phyloP scores from a whole-genome alignment of 352 stramenopile genomes.

The Chrysophaeum taylorii region DNA sequence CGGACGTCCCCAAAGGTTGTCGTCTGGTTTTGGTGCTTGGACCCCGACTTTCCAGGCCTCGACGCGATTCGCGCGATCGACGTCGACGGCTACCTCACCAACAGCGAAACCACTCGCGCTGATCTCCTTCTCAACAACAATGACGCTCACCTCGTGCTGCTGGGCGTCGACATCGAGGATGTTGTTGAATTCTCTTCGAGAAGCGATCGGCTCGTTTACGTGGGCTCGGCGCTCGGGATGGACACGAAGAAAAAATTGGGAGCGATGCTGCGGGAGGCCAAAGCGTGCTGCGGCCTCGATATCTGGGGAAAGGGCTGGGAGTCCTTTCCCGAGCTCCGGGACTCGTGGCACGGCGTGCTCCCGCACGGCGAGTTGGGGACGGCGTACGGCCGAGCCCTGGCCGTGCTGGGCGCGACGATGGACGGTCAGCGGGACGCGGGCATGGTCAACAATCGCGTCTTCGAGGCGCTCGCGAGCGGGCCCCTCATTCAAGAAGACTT shows the following conservation, averaged over 20 bases:
- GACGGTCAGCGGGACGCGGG: conserved; percentile 25
- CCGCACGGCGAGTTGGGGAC: conserved; percentile 22
- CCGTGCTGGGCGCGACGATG: conserved; percentile 33
- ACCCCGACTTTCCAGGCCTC: conserved; percentile 32
- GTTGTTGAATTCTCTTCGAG: conserved; percentile 8
- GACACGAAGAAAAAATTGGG: conserved; percentile 30
- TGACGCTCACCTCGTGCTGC: conserved; percentile 17
- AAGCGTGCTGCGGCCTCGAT: conserved; percentile 18
- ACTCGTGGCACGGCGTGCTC: conserved; percentile 23
- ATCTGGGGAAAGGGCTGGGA: conserved; percentile 33
- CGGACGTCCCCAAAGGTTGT: conserved; percentile 5
- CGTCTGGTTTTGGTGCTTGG: conserved; percentile 35
- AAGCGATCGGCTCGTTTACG: conserved; percentile 25
- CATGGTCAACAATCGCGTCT: conserved; percentile 41
- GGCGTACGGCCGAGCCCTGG: conserved; percentile 23
- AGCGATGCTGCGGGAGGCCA: conserved; percentile 29
- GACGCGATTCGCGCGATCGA: conserved; percentile 23
- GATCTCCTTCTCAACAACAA: not conserved
- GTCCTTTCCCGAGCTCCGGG: conserved; percentile 18
- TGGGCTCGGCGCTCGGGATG: conserved; percentile 29
- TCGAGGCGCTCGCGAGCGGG: conserved; percentile 32
- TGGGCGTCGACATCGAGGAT: conserved; percentile 22
- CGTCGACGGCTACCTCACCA: conserved; percentile 35
- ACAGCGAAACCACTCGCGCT: conserved; percentile 21
- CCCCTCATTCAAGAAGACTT: conserved; percentile 33